Evolutionary conservation across 202 grass and related monocot species (phyloP).

Genomic region (Thinopyrum obtusiflorum): DNA sequence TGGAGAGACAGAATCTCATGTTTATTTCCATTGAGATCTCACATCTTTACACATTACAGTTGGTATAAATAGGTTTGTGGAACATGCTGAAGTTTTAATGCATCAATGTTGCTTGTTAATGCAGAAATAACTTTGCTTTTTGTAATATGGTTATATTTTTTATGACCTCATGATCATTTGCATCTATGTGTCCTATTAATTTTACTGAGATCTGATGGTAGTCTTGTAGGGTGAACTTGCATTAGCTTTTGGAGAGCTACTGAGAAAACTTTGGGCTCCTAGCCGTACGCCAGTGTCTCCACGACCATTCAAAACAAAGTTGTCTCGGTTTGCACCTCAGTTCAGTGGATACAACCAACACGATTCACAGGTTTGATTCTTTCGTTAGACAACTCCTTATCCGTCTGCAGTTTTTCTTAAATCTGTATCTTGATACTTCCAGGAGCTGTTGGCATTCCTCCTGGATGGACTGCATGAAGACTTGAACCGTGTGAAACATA

Average conservation of each 20-base stretch:
- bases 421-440: constrained; percentile 23
- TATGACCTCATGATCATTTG: constrained; percentile 32
- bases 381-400: neutral
- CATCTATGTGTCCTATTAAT: constrained; percentile 35
- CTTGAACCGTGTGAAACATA: constrained; percentile 97
- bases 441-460: constrained; percentile 96
- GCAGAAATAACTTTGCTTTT: neutral
- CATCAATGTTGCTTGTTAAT: neutral
- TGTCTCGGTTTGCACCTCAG: constrained; percentile 93
- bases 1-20: neutral
- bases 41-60: neutral
- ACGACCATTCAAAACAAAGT: constrained; percentile 90
- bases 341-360: constrained; percentile 99
- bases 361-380: constrained; percentile 79
- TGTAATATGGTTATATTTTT: neutral
- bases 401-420: constrained; percentile 11
- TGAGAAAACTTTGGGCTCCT: constrained; percentile 95
- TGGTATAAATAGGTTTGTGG: constrained; percentile 13
- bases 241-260: constrained; percentile 91
- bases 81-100: constrained; percentile 1
- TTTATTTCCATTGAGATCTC: neutral
- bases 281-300: constrained; percentile 79
- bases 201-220: constrained; percentile 84
- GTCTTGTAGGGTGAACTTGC: constrained; percentile 99
- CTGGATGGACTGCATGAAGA: constrained; percentile 98